phyloP scores from a whole-genome alignment of 306 rosid species.

The Pyrus betulifolia region DNA sequence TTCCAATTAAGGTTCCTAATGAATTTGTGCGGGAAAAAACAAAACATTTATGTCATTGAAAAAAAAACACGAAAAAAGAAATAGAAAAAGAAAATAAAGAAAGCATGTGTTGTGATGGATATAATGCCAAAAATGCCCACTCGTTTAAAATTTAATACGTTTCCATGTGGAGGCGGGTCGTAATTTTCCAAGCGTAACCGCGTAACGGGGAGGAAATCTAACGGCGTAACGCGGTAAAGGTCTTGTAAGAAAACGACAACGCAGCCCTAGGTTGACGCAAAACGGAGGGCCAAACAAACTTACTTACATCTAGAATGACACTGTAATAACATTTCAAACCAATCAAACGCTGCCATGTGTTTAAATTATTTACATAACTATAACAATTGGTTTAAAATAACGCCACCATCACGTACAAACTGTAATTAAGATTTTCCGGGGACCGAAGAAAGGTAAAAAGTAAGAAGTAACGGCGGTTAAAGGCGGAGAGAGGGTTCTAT shows the following conservation, averaged over 20 bases:
- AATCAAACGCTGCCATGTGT: too few relatives aligned
- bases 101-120: not conserved
- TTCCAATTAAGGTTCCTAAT: not conserved
- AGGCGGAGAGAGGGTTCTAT: not conserved
- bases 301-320: too few relatives aligned
- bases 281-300: not conserved
- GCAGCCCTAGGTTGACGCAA: not conserved
- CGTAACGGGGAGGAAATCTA: not conserved
- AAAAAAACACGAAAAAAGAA: not conserved
- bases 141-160: not conserved
- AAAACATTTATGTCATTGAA: not conserved
- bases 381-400: too few relatives aligned
- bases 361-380: accelerated
- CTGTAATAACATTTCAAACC: not conserved
- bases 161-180: not conserved
- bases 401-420: accelerated
- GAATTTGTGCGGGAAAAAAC: not conserved
- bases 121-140: not conserved
- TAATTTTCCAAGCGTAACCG: not conserved
- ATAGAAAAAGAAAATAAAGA: not conserved
- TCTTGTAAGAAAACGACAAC: not conserved
- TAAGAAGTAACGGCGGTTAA: not conserved
- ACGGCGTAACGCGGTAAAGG: not conserved
- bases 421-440: too few relatives aligned
- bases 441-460: not conserved